These are phyloP conservation scores for Verticillium klebahnii DNA, from an alignment of 2,329 filamentous ascomycete species.

Conservation along the genomic window DNA sequence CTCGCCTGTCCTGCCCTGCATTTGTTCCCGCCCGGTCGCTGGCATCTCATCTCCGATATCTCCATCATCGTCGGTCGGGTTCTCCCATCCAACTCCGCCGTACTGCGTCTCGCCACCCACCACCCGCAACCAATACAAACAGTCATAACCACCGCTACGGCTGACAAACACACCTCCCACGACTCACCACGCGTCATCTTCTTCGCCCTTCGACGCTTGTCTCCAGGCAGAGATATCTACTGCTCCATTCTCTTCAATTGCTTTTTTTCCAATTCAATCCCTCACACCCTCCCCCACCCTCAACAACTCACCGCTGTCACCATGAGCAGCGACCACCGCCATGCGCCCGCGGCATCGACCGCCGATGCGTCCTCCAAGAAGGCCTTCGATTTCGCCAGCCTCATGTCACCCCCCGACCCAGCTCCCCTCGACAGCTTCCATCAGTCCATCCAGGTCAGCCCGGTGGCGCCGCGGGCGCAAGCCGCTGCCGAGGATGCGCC, in stretches of 20 bases:
- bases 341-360: neutral
- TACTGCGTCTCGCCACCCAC: conserved; percentile 10
- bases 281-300: neutral
- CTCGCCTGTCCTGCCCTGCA: neutral
- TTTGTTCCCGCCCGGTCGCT: neutral
- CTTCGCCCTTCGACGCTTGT: neutral
- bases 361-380: neutral
- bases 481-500: conserved; percentile 8
- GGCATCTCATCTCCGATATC: conserved; percentile 11
- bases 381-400: conserved; percentile 42
- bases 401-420: conserved; percentile 61
- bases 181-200: neutral
- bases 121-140: neutral
- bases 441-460: conserved; percentile 15
- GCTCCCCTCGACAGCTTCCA: conserved; percentile 48
- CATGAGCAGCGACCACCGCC: neutral
- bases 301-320: neutral
- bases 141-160: conserved; percentile 6
- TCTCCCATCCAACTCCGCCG: neutral
- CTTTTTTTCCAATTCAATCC: neutral
- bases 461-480: neutral
- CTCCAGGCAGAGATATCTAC: neutral
- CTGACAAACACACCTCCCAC: conserved; percentile 10
- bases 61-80: conserved; percentile 4
- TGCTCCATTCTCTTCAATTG: neutral